Evolutionary conservation across 768 basidiomycete genomes (phyloP).

Genomic region (Russula virescens): DNA sequence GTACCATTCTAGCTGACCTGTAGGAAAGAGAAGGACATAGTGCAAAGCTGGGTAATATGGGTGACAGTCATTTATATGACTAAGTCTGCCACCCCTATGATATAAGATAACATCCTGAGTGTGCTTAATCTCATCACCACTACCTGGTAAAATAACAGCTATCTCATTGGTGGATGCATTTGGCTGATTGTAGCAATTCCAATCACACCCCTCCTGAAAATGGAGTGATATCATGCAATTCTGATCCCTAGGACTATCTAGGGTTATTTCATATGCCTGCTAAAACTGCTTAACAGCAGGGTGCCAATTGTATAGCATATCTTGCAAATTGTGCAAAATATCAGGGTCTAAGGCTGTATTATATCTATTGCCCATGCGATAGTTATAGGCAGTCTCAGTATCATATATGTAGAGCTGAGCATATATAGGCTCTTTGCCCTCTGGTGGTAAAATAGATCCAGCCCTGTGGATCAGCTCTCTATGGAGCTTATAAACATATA

Average conservation of each 20-base stretch:
- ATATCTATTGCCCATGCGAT: no score
- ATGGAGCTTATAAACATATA: background rate
- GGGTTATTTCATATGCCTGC: no score
- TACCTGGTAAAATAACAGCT: no score
- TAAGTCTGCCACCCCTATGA: background rate
- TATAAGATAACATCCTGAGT: no score
- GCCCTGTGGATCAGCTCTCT: background rate
- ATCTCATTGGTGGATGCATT: no score
- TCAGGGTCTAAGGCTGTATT: background rate
- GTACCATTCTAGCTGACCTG: background rate
- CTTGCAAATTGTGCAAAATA: background rate
- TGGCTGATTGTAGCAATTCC: no score
- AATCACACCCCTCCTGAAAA: no score
- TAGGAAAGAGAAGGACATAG: background rate
- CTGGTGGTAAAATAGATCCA: background rate
- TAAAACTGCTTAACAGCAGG: no score
- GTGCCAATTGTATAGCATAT: no score
- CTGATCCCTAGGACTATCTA: no score
- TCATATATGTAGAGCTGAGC: conserved; percentile 24
- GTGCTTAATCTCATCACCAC: no score
- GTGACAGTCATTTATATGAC: background rate
- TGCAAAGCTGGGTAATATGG: background rate
- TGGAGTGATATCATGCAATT: no score
- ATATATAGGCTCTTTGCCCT: conserved; percentile 19
- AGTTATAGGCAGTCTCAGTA: background rate